A percentile compares a stretch with the other conserved stretches of the same genome.
phyloP scores from a whole-genome alignment of 106 monocot species.

The Triglochin maritima region DNA sequence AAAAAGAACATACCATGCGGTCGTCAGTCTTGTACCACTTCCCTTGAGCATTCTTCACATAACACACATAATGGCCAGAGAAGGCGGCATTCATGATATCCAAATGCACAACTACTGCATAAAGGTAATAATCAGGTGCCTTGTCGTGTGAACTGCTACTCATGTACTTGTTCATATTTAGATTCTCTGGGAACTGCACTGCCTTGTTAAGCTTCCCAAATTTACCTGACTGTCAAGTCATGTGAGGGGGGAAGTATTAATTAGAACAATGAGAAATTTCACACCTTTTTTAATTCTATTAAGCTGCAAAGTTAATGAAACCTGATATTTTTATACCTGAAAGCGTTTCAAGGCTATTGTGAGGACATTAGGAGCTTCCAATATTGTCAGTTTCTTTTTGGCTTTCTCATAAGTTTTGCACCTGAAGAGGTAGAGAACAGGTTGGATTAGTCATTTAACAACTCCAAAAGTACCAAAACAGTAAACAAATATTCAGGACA shows the following conservation, averaged over 20 bases:
- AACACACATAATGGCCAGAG: conserved; percentile 90
- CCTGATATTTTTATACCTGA: conserved; percentile 32
- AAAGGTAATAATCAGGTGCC: conserved; percentile 62
- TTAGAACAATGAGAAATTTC: neutral
- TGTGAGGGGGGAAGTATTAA: neutral
- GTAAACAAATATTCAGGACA: neutral
- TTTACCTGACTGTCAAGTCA: conserved; percentile 62
- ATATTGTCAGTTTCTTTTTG: conserved; percentile 46
- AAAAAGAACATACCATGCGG: conserved; percentile 39
- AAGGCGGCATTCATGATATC: conserved; percentile 79
- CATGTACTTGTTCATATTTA: conserved; percentile 69
- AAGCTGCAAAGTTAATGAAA: neutral
- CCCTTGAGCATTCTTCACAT: conserved; percentile 48
- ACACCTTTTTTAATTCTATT: neutral
- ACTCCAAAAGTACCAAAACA: neutral
- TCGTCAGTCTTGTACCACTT: conserved; percentile 90
- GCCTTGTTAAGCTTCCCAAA: conserved; percentile 84
- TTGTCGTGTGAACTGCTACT: conserved; percentile 36
- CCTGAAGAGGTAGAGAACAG: conserved; percentile 13
- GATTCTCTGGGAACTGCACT: conserved; percentile 56
- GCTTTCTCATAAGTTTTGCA: conserved; percentile 69
- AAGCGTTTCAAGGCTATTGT: conserved; percentile 69
- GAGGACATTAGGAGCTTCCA: conserved; percentile 61
- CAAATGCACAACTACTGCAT: conserved; percentile 85
- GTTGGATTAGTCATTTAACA: neutral